These are phyloP conservation scores for Macrotyloma uniflorum DNA, from an alignment of 306 rosid species.

Conservation along the genomic window DNA sequence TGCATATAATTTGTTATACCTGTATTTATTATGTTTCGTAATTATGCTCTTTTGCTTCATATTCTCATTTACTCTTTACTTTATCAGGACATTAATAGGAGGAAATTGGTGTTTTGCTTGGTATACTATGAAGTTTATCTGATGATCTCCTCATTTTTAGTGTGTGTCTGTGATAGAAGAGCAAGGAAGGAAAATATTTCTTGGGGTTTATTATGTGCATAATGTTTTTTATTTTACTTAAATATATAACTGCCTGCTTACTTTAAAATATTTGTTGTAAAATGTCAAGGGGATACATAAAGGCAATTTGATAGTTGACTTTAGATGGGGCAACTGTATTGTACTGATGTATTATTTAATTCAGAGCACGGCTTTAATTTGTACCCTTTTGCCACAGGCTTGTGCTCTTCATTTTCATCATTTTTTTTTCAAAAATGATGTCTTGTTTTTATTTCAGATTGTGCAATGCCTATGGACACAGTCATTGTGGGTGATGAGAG, in stretches of 20 bases:
- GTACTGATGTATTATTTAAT: slow-evolving; percentile 8
- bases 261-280: neutral
- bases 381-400: neutral
- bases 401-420: neutral
- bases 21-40: neutral
- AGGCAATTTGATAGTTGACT: neutral
- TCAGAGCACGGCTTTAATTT: slow-evolving; percentile 13
- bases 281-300: slow-evolving; percentile 21
- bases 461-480: slow-evolving; percentile 74
- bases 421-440: neutral
- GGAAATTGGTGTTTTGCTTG: slow-evolving; percentile 18
- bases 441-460: slow-evolving; percentile 53
- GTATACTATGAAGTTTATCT: slow-evolving; percentile 22
- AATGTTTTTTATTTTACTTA: neutral
- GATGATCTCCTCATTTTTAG: neutral
- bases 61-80: slow-evolving; percentile 6
- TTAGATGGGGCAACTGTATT: neutral
- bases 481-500: slow-evolving; percentile 78
- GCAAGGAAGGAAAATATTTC: slow-evolving; percentile 9
- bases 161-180: slow-evolving; percentile 1
- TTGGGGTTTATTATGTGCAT: neutral
- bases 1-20: neutral
- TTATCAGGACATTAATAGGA: slow-evolving; percentile 15
- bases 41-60: slow-evolving; percentile 2
- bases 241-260: slow-evolving; percentile 29